A percentile compares a stretch with the other conserved stretches of the same genome.
Conservation (phyloP, 1,284 basidiomycete genomes). For the Coniferiporia sulphurascens region DNA sequence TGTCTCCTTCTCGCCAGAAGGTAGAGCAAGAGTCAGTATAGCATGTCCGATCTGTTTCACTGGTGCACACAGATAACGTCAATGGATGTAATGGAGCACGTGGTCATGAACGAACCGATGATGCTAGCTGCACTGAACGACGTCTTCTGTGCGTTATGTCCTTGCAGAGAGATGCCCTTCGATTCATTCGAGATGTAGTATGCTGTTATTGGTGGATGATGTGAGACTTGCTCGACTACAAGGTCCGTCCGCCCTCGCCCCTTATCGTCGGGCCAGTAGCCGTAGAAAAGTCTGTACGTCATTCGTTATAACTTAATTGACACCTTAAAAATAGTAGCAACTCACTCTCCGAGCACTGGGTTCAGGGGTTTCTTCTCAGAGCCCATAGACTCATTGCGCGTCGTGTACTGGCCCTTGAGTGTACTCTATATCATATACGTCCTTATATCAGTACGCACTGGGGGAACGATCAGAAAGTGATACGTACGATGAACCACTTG, state of each 20-base stretch:
- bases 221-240: conserved; percentile 95
- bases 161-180: conserved; percentile 78
- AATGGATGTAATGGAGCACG: neutral
- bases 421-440: conserved; percentile 53
- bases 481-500: conserved; percentile 85
- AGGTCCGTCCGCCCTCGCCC: conserved; percentile 83
- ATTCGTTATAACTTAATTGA: neutral
- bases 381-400: conserved; percentile 88
- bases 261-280: conserved; percentile 79
- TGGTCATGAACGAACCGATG: conserved; percentile 47
- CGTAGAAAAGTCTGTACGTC: conserved; percentile 74
- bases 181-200: conserved; percentile 81
- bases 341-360: conserved; percentile 90
- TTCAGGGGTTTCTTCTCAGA: conserved; percentile 98
- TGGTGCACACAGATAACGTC: conserved; percentile 11
- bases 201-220: conserved; percentile 87
- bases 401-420: conserved; percentile 92
- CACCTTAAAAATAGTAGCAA: conserved; percentile 21
- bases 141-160: conserved; percentile 97
- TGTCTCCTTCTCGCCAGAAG: conserved; percentile 56
- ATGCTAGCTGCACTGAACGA: conserved; percentile 65
- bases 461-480: neutral
- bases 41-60: conserved; percentile 98
- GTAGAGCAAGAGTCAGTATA: conserved; percentile 65
- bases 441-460: conserved; percentile 8